These are phyloP conservation scores for Halenospora varia DNA, from an alignment of 495 filamentous ascomycete genomes.

Conservation along the genomic window DNA sequence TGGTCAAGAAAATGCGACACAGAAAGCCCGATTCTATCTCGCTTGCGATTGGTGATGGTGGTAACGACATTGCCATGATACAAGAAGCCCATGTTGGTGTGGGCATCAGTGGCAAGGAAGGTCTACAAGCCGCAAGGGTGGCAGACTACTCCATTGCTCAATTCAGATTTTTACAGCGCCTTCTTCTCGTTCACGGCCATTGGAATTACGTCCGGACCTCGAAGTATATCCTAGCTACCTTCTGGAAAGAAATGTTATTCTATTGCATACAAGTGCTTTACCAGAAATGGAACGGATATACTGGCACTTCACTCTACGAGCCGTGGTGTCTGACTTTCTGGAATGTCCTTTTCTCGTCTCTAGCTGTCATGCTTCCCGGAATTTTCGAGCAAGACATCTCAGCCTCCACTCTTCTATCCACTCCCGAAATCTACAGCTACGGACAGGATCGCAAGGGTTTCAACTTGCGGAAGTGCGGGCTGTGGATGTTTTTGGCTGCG, in stretches of 20 bases:
- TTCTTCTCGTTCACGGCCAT: constrained; percentile 89
- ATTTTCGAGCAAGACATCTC: constrained; percentile 84
- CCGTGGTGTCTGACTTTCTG: constrained; percentile 80
- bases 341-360: constrained; percentile 86
- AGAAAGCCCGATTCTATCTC: constrained; percentile 70
- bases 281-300: constrained; percentile 82
- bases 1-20: constrained; percentile 72
- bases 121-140: constrained; percentile 82
- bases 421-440: constrained; percentile 83
- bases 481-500: constrained; percentile 74
- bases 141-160: constrained; percentile 90
- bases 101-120: constrained; percentile 89
- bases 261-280: constrained; percentile 84
- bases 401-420: constrained; percentile 76
- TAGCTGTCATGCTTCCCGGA: constrained; percentile 81
- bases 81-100: constrained; percentile 91
- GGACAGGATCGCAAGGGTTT: constrained; percentile 75
- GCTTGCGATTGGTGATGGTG: constrained; percentile 88
- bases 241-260: constrained; percentile 82
- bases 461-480: constrained; percentile 66
- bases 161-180: constrained; percentile 83
- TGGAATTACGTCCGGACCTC: constrained; percentile 91
- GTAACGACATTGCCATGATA: constrained; percentile 96
- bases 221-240: constrained; percentile 83
- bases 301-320: constrained; percentile 86